A percentile compares a stretch with the other conserved stretches of the same genome.
These are phyloP conservation scores for Cryptococcus sp. DNA, from an alignment of 1,284 basidiomycete genomes.

Conservation along the genomic window DNA sequence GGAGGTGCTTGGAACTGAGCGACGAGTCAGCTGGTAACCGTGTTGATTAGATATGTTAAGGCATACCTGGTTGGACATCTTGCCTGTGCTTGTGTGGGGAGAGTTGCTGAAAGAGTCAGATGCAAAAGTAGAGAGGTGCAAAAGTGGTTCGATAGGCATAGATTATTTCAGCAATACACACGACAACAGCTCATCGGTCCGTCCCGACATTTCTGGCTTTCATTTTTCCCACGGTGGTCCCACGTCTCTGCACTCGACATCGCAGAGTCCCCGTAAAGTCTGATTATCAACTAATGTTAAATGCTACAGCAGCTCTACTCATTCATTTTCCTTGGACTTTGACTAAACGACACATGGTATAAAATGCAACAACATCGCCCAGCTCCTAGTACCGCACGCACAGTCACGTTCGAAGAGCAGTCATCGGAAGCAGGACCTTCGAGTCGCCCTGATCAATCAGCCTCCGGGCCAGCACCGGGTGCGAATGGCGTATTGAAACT, in stretches of 20 bases:
- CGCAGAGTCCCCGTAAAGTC: not conserved
- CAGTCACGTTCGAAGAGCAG: constrained; percentile 19
- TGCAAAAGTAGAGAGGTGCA: not conserved
- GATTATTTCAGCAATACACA: not conserved
- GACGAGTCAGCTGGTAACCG: not conserved
- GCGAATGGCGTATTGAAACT: constrained; percentile 45
- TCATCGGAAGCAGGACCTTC: constrained; percentile 12
- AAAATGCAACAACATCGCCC: not conserved
- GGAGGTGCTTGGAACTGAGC: constrained; percentile 28
- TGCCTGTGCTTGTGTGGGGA: not conserved
- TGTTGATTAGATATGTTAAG: not conserved
- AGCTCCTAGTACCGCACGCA: constrained; percentile 33
- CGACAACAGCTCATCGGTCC: not conserved
- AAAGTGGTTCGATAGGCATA: too few species aligned
- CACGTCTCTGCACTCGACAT: not conserved
- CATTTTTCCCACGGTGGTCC: constrained; percentile 5
- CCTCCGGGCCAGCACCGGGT: constrained; percentile 2
- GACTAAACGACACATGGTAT: too few species aligned
- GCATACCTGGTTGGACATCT: constrained; percentile 4
- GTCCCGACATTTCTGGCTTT: not conserved
- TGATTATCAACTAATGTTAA: not conserved
- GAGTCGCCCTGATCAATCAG: constrained; percentile 13
- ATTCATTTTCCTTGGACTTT: too few species aligned
- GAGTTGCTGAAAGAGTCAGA: not conserved
- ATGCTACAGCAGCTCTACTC: too few species aligned